Base-by-base conservation (phyloP, 169 alveolate genomes). In the Fabrea salina region DNA sequence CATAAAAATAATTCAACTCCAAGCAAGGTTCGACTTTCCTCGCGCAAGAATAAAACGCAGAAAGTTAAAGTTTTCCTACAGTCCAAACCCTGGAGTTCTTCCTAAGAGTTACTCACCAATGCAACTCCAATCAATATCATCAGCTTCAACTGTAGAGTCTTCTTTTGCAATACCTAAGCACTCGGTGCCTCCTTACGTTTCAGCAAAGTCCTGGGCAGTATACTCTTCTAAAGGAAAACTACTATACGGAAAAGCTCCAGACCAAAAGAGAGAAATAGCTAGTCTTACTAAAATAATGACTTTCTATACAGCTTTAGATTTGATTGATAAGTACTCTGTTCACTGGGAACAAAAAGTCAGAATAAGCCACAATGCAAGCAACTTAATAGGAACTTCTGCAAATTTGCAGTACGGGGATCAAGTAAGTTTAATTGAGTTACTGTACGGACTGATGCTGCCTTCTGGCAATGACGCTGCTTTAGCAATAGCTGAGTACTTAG, bases 241-340 rank as follows among this genome's bases (percentile, higher is more conserved):
- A 11, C 49, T 88, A n/a, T 75, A 64, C 39, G 89, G 91, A 27
- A 68, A 82, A 49, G 67, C 84, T 27, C 85, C 72, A 16, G 80
- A 82, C 49, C 82, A 86, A 57, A 41, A 81, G 50, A 61, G 93
- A 37, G 96, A 91, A 64, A 81, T 91, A 6, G 96, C 96, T 13
- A 74, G 88, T 37, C 54, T 91, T 6, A 91, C 96, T 1, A 91
- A 91, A 44, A 88, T 88, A 1, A 88, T 91, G 94, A 91, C 95
- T 43, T 79, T 87, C 47, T 83, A 57, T 40, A 84, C 82, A 0
- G 82, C 84, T 0, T 19, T 87, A 16, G 40, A 59, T 25, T 71
- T 83, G 35, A 61, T 81, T 7, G 67, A 82, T 66, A 74, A 85
- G 72, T 39, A 49, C 16, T 75, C 79, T 27, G 43, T 83, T 16